Evolutionary conservation across 306 rosid species (phyloP), one percentile per base, ranked within the genome.

Genomic region (Canavalia ensiformis): DNA sequence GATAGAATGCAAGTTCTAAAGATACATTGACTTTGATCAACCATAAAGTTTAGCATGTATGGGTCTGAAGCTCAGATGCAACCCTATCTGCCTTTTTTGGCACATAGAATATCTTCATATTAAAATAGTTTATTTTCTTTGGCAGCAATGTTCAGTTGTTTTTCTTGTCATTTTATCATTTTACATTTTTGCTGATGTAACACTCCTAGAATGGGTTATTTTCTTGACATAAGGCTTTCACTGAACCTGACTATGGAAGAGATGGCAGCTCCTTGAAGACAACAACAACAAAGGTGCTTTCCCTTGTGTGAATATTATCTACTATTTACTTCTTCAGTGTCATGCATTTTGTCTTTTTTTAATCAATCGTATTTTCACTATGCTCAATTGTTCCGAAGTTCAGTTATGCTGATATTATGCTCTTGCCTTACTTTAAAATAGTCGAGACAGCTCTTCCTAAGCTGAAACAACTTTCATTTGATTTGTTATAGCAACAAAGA

Each of bases 191-290:
- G n/a, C 74, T 62, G 3, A 73, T 75, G 6, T 37, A 6, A 7
- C 58, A 59, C 59, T 79, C 11, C 84, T 78, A 31, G 68, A 44
- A 35, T 55, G 11, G 59, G 12, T 49, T 68, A n/a, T 82, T 74
- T 76, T 72, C 82, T 45, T 49, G 46, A 69, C 62, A 56, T 33
- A 52, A 91, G 97, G 97, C 80, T 81, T 90, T 93, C 90, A 93
- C 97, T 1, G 97, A 93, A 73, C 97, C 97, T 62, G 97, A 90
- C 68, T 77, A 91, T 83, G 97, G 97, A 87, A 93, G 97, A 75
- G 97, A 93, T 83, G 94, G 93, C 42, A 91, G 97, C 68, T 85
- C 86, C 49, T 83, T 93, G 87, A 90, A 83, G 84, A 90, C 97
- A n/a, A 86, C 88, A 29, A 92, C 97, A 51, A 91, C 89, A 72